Evolutionary conservation across 1,284 basidiomycete genomes (phyloP), one percentile per base, ranked within the genome.

Genomic region (Ganoderma multipileum): DNA sequence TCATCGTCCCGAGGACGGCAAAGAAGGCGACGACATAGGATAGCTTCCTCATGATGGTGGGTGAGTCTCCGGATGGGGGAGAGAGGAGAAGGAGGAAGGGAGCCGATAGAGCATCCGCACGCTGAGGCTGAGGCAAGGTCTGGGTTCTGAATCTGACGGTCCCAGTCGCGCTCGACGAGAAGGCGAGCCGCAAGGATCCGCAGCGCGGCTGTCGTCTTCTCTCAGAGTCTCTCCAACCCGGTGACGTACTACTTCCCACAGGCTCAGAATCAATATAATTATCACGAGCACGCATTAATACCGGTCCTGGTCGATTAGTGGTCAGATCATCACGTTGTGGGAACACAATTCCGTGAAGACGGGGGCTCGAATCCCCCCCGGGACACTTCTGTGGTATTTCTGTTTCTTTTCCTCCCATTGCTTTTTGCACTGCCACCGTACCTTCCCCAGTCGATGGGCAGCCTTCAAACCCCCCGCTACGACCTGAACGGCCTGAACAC

Each of bases 21-120:
- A 89, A 71, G 68, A 90, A 88, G 0, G 89, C 86, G 67, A 90
- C 69, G 50, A 86, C 84, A 72, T 91, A 91, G 0, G 89, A 91
- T 2, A 83, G 86, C 75, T 90, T 91, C 69, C 89, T 81, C 89
- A 91, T 91, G 26, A 26, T 50, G 54, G 38, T 41, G 4, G 20
- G 52, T 12, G 14, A 9, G 12, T 18, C 50, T 64, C 44, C 11
- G 57, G 60, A 28, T 50, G 57, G 63, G 42, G 52, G 58, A 3
- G 41, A 47, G 36, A 26, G 23, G 58, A 38, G 3, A 47, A 26
- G 26, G 61, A 60, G 42, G 26, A 38, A 57, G 28, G 11, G 59
- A 33, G 63, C 11, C 42, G 58, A 39, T 60, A 60, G 20, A 42
- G 58, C 58, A 60, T 60, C 38, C 58, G 58, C 38, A 41, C 2